A percentile compares a stretch with the other conserved stretches of the same genome.
Evolutionary conservation across 2,329 filamentous ascomycete genomes (phyloP).

Genomic region (Aureobasidium lini): DNA sequence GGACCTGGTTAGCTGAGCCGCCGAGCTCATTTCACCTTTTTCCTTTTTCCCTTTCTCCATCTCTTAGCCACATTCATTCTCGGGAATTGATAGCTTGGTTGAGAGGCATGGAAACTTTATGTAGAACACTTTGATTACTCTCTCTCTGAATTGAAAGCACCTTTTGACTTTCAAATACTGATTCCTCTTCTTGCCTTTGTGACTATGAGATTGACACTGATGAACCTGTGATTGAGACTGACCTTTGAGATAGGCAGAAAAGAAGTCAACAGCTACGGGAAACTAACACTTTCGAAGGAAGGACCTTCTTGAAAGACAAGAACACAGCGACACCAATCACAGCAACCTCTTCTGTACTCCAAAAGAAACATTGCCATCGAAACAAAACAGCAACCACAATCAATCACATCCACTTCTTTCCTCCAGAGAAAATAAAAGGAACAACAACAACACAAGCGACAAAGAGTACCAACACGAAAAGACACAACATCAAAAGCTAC

Average conservation of each 20-base stretch:
- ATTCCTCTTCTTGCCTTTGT: background rate
- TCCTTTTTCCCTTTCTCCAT: conserved; percentile 57
- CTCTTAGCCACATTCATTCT: background rate
- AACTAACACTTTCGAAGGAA: background rate
- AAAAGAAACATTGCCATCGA: no score
- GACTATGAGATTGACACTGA: background rate
- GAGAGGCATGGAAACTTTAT: background rate
- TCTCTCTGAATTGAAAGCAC: conserved; percentile 7
- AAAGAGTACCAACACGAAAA: no score
- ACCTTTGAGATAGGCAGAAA: background rate
- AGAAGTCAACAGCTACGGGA: background rate
- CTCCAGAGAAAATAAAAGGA: no score
- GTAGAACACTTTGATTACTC: background rate
- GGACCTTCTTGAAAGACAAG: background rate
- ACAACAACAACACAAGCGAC: no score
- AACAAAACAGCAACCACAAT: no score
- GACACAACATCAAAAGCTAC: no score
- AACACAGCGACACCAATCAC: background rate
- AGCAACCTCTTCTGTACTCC: no score
- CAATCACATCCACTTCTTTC: no score
- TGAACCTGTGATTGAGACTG: background rate
- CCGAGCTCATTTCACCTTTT: background rate
- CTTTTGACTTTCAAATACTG: background rate
- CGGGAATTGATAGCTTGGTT: background rate
- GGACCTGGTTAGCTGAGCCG: conserved; percentile 11